A percentile compares a stretch with the other conserved stretches of the same genome.
Evolutionary conservation across 2,329 filamentous ascomycete genomes (phyloP).

Genomic region (Talaromyces sp.): DNA sequence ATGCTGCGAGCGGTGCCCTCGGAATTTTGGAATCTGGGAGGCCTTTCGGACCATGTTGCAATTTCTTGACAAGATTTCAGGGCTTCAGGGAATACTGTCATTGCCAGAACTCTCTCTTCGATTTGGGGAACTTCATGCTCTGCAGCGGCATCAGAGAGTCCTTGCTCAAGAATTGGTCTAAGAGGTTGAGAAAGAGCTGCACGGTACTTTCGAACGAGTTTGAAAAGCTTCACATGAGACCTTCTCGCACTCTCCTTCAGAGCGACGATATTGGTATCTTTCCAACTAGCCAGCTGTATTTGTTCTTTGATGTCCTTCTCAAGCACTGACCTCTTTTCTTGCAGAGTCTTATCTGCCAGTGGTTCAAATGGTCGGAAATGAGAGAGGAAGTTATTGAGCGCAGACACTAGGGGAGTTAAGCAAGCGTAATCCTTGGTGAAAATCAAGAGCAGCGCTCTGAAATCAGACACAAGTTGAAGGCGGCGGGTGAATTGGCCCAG

Average conservation of each 20-base stretch:
- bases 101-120: constrained; percentile 17
- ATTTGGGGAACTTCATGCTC: constrained; percentile 23
- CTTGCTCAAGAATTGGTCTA: constrained; percentile 55
- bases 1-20: constrained; percentile 74
- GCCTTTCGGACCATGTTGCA: constrained; percentile 49
- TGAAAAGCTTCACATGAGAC: constrained; percentile 90
- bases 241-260: constrained; percentile 85
- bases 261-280: constrained; percentile 91
- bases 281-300: constrained; percentile 94
- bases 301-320: constrained; percentile 93
- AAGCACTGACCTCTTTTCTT: constrained; percentile 69
- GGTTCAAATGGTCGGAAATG: constrained; percentile 74
- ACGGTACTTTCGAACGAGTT: constrained; percentile 87
- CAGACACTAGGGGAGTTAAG: constrained; percentile 62
- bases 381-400: constrained; percentile 73
- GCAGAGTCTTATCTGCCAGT: constrained; percentile 65
- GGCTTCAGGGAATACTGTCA: constrained; percentile 31
- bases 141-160: constrained; percentile 38
- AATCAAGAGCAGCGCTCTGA: constrained; percentile 66
- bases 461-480: constrained; percentile 66
- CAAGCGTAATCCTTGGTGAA: constrained; percentile 62
- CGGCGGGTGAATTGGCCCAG: constrained; percentile 79
- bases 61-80: constrained; percentile 36
- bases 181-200: constrained; percentile 75
- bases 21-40: constrained; percentile 70